Base-by-base conservation (phyloP, 2,329 filamentous ascomycete genomes). In the Graphilbum ipis-grandicollis region DNA sequence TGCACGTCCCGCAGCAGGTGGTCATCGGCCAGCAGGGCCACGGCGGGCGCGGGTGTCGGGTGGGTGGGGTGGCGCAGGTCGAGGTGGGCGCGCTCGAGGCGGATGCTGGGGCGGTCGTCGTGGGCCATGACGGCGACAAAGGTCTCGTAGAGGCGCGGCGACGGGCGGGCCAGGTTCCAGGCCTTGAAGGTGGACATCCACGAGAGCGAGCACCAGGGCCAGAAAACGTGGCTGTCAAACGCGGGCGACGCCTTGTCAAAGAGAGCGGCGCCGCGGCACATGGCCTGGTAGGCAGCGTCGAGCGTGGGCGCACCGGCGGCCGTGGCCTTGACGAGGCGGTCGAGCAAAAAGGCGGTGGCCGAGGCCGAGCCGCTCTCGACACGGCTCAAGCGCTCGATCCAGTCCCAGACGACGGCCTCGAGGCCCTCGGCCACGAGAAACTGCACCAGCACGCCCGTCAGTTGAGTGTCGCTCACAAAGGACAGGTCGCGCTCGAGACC, bases 381-480 rank as follows among this genome's bases (percentile, higher is more conserved):
- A 28, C n/a, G n/a, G n/a, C n/a, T 46, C 8, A 65, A 52, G 17
- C 55, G 56, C 8, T 56, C 52, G 9, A 71, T 52, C 70, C 70
- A 75, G 17, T 50, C 52, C 68, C 67, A 73, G 3, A 57, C 57
- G 0, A 66, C 50, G 7, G 60, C 57, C 14, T 74, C 66, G 19
- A 66, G 50, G 3, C 56, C 59, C 43, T 73, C 68, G 8, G 63
- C 62, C 5, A 68, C 56, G 39, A 74, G 51, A 46, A 72, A 71
- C 1, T 58, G 58, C 7, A 62, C 45, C 3, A 75, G 50, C 13
- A 45, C 41, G 31, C 4, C 50, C 43, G 5, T 50, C 46, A 64
- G 55, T n/a, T 45, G 41, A 25, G 50, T 39, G 33, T 62, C 46
- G 15, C 52, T 45, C n/a, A 70, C 48, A 37, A 73, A 72, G 1